Evolutionary conservation across 2,329 filamentous ascomycete genomes (phyloP), one percentile per base, ranked within the genome.

Genomic region (Colletotrichum musicola): DNA sequence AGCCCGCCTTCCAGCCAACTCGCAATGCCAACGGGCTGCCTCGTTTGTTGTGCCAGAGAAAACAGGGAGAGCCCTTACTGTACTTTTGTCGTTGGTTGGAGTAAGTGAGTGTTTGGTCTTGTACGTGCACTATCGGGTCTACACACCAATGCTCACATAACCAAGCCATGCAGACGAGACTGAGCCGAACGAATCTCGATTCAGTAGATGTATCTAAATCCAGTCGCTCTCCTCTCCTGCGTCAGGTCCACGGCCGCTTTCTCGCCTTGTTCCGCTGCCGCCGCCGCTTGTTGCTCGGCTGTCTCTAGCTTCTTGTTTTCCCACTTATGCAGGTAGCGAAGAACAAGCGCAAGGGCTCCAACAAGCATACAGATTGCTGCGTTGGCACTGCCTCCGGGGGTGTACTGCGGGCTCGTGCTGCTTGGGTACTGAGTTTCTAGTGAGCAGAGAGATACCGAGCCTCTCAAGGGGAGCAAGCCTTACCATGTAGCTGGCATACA

Each of bases 361-460:
- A 89, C 89, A 50, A 92, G 79, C 6, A 91, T 76, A 77, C 90
- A 91, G 49, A 92, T 88, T 0, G 81, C 84, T 0, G 89, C 86
- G 71, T 90, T 91, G 3, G 90, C 85, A 63, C 82, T 86, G 0
- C 90, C 90, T 2, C 86, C 88, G 1, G 81, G 76, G 3, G 82
- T 78, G 64, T 86, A 87, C 5, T 82, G 82, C 1, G 81, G 81
- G 0, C 82, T 82, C 0, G 78, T 76, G 0, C 76, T 78, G 6
- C 75, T 71, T 0, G 82, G 81, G 56, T 84, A 86, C 81, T 83
- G 73, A 35, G 30, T 85, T 85, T 42, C 30, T 42, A 42, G 16
- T 42, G 13, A 42, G 40, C 40, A 42, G 13, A 13, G 40, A 42
- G 7, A 35, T 35, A 42, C 40, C 13, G 16, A n/a, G 13, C 12